Conservation (phyloP, 1,139 yeast genomes). For the Taphrina deformans region DNA sequence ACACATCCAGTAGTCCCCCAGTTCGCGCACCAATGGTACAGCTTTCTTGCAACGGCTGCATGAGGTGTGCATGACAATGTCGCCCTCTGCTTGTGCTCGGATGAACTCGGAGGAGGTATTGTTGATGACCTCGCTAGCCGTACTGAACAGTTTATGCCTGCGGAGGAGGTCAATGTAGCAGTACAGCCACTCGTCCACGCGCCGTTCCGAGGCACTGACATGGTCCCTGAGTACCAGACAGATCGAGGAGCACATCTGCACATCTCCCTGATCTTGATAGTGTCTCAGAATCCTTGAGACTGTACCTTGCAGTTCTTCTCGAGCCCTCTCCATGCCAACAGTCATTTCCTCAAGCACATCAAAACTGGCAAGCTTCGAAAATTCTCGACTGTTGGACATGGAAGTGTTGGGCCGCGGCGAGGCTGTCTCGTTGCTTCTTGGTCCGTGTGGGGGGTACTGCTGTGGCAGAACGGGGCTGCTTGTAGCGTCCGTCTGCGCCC, state of each 20-base stretch:
- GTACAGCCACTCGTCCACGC: conserved; percentile 58
- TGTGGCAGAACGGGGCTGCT: not conserved
- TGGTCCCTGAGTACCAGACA: conserved; percentile 57
- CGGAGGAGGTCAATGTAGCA: conserved; percentile 61
- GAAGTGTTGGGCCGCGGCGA: not conserved
- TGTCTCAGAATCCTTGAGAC: conserved; percentile 4
- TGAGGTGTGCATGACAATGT: conserved; percentile 61
- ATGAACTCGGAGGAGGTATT: conserved; percentile 51
- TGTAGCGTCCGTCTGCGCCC: not conserved
- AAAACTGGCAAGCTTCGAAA: not conserved
- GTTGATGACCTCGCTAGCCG: conserved; percentile 61
- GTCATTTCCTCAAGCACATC: not conserved
- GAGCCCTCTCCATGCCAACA: not conserved
- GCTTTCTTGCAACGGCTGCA: conserved; percentile 70
- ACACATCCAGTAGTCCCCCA: conserved; percentile 48
- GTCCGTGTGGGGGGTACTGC: not conserved
- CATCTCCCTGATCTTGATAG: conserved; percentile 28
- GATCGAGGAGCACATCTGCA: conserved; percentile 59
- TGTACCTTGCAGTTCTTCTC: not conserved
- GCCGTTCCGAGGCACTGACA: conserved; percentile 38
- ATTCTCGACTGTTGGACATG: conserved; percentile 1
- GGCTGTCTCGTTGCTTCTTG: not conserved
- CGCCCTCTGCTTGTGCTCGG: conserved; percentile 53
- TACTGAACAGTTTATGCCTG: conserved; percentile 56
- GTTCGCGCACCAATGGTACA: conserved; percentile 57